Evolutionary conservation across 83 land plant species (phyloP).

Genomic region (Picea mariana): DNA sequence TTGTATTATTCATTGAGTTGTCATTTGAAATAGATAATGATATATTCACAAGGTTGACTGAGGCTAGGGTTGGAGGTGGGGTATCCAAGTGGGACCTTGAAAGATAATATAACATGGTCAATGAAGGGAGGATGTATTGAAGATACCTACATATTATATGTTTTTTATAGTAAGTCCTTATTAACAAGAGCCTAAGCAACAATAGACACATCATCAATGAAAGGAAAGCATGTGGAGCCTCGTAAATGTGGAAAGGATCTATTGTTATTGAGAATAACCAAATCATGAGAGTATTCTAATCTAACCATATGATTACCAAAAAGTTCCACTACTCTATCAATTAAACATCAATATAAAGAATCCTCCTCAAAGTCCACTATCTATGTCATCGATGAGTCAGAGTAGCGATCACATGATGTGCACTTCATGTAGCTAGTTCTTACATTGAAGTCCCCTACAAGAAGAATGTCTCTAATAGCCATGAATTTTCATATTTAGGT

Average conservation of each 20-base stretch:
- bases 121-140: background rate
- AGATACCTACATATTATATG: background rate
- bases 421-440: background rate
- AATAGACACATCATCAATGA: too few relatives aligned
- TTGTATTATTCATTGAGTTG: background rate
- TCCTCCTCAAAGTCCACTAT: background rate
- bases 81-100: background rate
- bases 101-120: background rate
- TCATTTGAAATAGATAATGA: background rate
- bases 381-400: background rate
- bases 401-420: background rate
- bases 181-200: too few relatives aligned
- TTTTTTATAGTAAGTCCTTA: too few relatives aligned
- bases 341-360: background rate
- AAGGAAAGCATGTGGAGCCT: too few relatives aligned
- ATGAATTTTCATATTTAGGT: too few relatives aligned
- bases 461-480: too few relatives aligned
- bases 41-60: background rate
- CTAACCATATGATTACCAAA: too few relatives aligned
- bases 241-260: too few relatives aligned
- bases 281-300: too few relatives aligned
- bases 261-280: too few relatives aligned
- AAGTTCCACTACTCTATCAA: background rate
- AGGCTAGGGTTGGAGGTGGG: background rate
- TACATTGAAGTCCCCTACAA: background rate